Base-by-base conservation (phyloP, 208 protist genomes). In the Trypanosoma boissoni region DNA sequence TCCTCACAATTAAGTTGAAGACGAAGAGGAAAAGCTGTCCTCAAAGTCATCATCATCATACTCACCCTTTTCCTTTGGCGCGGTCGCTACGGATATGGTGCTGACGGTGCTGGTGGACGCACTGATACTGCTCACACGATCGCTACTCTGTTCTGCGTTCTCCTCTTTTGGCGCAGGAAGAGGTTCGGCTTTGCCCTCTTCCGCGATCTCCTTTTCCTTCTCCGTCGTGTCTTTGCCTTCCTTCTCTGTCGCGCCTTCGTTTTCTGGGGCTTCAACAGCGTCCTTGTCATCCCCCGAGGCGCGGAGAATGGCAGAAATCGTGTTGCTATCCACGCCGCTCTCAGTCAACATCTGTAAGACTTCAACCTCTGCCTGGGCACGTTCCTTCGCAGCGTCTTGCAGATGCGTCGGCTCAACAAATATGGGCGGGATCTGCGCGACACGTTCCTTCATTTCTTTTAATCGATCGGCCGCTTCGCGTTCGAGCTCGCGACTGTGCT, bases 381-480 rank as follows among this genome's bases (percentile, higher is more conserved):
- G 76, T 6, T 65, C 70, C 68, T 81, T 81, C 16, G 76, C 73
- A n/a, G 79, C 45, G 37, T 86, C 76, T 51, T 85, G 73, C 37
- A 90, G 68, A 42, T 88, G 73, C 21, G 67, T 72, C 41, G 84
- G 83, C 65, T 95, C 88, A 14, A 82, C 78, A 58, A 76, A 95
- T 39, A 95, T 62, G 24, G 88, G 88, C 26, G 88, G 88, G 64
- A 92, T 77, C 56, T 78, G 72, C 23, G 72, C 74, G 42, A 95
- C 85, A 43, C 81, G 81, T 58, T 36, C 54, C 28, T 46, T 52
- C 85, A 92, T 95, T 68, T 90, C 82, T 2, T 50, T 48, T 50
- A 95, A 65, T 36, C 76, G 71, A 63, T 74, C 65, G 34, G 72
- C 26, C 0, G 83, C 74, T 0, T 68, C 68, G 48, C 46, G 39